A percentile compares a stretch with the other conserved stretches of the same genome.
Evolutionary conservation across 768 basidiomycete species (phyloP).

Genomic region (Boletus rubropictus): DNA sequence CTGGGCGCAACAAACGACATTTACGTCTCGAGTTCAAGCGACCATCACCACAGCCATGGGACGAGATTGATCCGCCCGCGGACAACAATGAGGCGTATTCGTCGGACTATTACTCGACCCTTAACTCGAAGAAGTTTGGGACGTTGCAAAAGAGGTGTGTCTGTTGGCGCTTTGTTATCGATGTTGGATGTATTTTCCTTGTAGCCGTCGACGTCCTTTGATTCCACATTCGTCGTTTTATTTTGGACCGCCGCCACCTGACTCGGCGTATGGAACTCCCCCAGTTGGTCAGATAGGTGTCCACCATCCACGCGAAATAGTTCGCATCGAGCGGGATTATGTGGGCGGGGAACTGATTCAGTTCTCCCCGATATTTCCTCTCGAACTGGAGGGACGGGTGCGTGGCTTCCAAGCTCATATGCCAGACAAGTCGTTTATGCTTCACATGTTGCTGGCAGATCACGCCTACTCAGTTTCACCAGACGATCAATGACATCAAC

Average conservation of each 20-base stretch:
- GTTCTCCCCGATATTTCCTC: constrained; percentile 82
- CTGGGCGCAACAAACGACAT: constrained; percentile 34
- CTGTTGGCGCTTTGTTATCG: background rate
- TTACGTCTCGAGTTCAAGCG: constrained; percentile 46
- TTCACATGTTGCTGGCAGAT: constrained; percentile 46
- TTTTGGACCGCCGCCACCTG: constrained; percentile 72
- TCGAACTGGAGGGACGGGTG: constrained; percentile 91
- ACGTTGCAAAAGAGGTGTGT: constrained; percentile 43
- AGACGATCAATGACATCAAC: constrained; percentile 89
- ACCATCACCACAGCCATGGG: constrained; percentile 64
- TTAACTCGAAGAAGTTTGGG: constrained; percentile 39
- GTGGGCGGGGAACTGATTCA: constrained; percentile 84
- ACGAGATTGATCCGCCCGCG: constrained; percentile 46
- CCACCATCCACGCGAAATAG: constrained; percentile 87
- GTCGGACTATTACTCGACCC: constrained; percentile 40
- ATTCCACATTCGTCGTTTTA: constrained; percentile 82
- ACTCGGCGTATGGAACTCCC: constrained; percentile 72
- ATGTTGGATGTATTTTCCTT: constrained; percentile 18
- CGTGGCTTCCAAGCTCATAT: constrained; percentile 25
- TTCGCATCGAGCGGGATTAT: constrained; percentile 92
- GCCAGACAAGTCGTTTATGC: background rate
- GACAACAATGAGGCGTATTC: constrained; percentile 30
- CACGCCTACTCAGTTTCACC: constrained; percentile 83
- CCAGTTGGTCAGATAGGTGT: constrained; percentile 83
- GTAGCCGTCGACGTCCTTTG: constrained; percentile 36